A percentile compares a stretch with the other conserved stretches of the same genome.
Evolutionary conservation across 768 basidiomycete genomes (phyloP).

Genomic region (Tylopilus cervinicoccineus): DNA sequence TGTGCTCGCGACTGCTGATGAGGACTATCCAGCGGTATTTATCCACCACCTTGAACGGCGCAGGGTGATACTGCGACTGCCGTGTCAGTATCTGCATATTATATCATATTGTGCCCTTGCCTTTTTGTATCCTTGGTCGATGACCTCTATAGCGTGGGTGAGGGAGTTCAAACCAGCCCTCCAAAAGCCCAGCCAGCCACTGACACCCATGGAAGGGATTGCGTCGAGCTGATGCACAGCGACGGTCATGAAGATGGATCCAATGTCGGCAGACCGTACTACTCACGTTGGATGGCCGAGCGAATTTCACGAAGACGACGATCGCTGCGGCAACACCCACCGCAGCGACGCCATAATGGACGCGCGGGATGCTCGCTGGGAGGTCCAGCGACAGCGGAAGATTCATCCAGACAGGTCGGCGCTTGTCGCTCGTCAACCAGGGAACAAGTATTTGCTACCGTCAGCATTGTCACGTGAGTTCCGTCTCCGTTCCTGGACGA

Average conservation of each 20-base stretch:
- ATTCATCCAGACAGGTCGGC: background rate
- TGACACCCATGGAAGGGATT: constrained; percentile 29
- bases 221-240: constrained; percentile 15
- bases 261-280: background rate
- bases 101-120: constrained; percentile 17
- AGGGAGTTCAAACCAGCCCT: constrained; percentile 14
- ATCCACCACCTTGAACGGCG: constrained; percentile 29
- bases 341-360: background rate
- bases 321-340: background rate
- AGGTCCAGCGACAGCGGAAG: background rate
- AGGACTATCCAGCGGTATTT: constrained; percentile 6
- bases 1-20: constrained; percentile 20
- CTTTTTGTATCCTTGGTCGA: constrained; percentile 32
- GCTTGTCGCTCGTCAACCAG: too few species aligned
- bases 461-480: too few species aligned
- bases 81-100: background rate
- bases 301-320: background rate
- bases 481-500: too few species aligned
- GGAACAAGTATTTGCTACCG: too few species aligned
- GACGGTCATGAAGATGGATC: too few species aligned
- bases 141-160: constrained; percentile 10
- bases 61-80: constrained; percentile 21
- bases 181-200: constrained; percentile 22
- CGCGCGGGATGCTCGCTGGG: too few species aligned
- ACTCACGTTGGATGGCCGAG: background rate